These are phyloP conservation scores for Curvularia sp. DNA, from an alignment of 2,329 filamentous ascomycete species.

Conservation along the genomic window DNA sequence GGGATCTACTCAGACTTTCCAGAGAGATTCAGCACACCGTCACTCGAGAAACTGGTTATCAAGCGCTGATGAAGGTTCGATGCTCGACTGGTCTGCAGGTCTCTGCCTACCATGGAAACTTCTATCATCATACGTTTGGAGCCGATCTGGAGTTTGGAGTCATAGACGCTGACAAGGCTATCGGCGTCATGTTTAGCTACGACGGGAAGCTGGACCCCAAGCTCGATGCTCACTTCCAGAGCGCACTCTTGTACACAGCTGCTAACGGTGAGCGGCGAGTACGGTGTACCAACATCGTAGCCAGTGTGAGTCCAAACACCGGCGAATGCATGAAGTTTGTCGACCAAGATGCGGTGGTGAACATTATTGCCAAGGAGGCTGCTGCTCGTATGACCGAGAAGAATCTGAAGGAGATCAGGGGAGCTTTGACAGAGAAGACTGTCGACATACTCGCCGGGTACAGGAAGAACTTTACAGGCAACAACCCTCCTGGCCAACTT, in stretches of 20 bases:
- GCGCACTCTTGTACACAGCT: slow-evolving; percentile 91
- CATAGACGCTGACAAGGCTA: slow-evolving; percentile 91
- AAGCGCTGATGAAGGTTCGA: slow-evolving; percentile 96
- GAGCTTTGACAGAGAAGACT: slow-evolving; percentile 84
- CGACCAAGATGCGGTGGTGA: slow-evolving; percentile 91
- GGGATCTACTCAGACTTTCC: slow-evolving; percentile 83
- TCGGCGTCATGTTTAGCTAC: slow-evolving; percentile 90
- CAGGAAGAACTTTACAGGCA: slow-evolving; percentile 87
- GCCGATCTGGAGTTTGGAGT: slow-evolving; percentile 93
- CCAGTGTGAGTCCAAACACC: slow-evolving; percentile 85
- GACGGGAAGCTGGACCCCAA: slow-evolving; percentile 98
- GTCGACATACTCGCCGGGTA: slow-evolving; percentile 93
- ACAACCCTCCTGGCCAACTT: slow-evolving; percentile 87
- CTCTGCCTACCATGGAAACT: slow-evolving; percentile 93
- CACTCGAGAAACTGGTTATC: slow-evolving; percentile 89
- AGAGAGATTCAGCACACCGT: slow-evolving; percentile 87
- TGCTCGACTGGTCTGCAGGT: slow-evolving; percentile 97
- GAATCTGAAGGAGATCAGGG: slow-evolving; percentile 83
- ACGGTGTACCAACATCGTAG: slow-evolving; percentile 90
- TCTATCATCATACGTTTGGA: slow-evolving; percentile 92
- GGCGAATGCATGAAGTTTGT: slow-evolving; percentile 89
- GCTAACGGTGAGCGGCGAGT: slow-evolving; percentile 88
- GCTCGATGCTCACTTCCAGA: slow-evolving; percentile 96
- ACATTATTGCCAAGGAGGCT: slow-evolving; percentile 90
- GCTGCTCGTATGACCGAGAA: slow-evolving; percentile 82